A percentile compares a stretch with the other conserved stretches of the same genome.
Evolutionary conservation across 352 stramenopile genomes (phyloP).

Genomic region (Phytophthora multivora): DNA sequence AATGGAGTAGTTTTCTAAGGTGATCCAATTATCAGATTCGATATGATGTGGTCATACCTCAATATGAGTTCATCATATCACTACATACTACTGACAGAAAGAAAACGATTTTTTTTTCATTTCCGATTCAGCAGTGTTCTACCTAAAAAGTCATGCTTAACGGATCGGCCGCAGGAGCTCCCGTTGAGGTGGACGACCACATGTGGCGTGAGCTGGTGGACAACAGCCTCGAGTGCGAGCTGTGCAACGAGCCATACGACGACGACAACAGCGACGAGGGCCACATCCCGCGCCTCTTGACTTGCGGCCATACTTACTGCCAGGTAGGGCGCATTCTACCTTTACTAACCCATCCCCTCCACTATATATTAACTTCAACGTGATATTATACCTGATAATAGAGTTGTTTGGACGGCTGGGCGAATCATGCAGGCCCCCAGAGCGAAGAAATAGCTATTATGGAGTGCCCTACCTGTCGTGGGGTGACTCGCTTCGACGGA

Average conservation of each 20-base stretch:
- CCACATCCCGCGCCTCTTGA: slow-evolving; percentile 73
- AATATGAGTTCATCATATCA: slow-evolving; percentile 17
- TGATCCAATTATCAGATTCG: slow-evolving; percentile 24
- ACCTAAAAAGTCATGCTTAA: slow-evolving; percentile 15
- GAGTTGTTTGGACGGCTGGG: slow-evolving; percentile 75
- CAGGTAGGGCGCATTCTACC: slow-evolving; percentile 46
- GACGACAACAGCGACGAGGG: slow-evolving; percentile 59
- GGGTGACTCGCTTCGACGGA: slow-evolving; percentile 53
- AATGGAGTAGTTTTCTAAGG: too few relatives aligned
- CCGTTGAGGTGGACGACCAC: slow-evolving; percentile 52
- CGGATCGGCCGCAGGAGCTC: slow-evolving; percentile 8
- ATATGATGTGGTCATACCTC: slow-evolving; percentile 4
- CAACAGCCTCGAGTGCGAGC: slow-evolving; percentile 82
- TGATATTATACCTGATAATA: slow-evolving; percentile 18
- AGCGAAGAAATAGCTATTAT: slow-evolving; percentile 40
- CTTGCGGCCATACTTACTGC: slow-evolving; percentile 85
- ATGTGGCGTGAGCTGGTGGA: slow-evolving; percentile 81
- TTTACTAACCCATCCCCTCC: slow-evolving; percentile 3
- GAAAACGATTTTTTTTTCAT: slow-evolving; percentile 11
- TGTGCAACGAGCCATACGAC: slow-evolving; percentile 87
- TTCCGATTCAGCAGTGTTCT: slow-evolving; percentile 21
- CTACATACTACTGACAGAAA: slow-evolving; percentile 5
- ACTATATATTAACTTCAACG: slow-evolving; percentile 1
- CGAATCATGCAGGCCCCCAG: slow-evolving; percentile 25
- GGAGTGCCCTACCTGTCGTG: slow-evolving; percentile 78